These are phyloP conservation scores for Leptodontidium sp. DNA, from an alignment of 2,329 filamentous ascomycete genomes.

Conservation along the genomic window DNA sequence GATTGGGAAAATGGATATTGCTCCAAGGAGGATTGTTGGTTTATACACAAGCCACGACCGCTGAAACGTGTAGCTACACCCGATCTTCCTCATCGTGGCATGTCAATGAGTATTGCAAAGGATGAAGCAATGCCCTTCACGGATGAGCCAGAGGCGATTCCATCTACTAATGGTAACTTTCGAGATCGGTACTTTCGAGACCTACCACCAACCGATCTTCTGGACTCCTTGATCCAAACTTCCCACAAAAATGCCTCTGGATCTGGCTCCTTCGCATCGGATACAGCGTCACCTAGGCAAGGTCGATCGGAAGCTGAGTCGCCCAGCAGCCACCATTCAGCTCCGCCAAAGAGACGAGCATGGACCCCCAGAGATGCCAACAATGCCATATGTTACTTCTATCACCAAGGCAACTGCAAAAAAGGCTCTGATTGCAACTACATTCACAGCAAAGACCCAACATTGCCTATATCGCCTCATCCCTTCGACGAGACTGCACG, in stretches of 20 bases:
- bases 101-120: background rate
- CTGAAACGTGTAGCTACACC: background rate
- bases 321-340: background rate
- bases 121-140: slow-evolving; percentile 3
- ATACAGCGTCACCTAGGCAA: background rate
- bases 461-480: background rate
- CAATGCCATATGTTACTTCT: slow-evolving; percentile 6
- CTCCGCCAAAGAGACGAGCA: background rate
- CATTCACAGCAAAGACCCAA: slow-evolving; percentile 4
- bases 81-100: background rate
- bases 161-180: background rate
- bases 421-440: background rate
- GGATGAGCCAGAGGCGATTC: slow-evolving; percentile 4
- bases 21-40: background rate
- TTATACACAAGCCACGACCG: background rate
- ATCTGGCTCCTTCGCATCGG: background rate
- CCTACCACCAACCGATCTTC: background rate
- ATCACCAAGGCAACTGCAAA: background rate
- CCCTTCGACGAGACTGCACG: background rate
- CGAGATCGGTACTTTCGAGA: slow-evolving; percentile 9
- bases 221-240: background rate
- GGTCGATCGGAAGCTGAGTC: background rate
- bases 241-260: background rate
- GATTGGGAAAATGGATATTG: slow-evolving; percentile 13
- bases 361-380: background rate